phyloP scores from a whole-genome alignment of 768 basidiomycete species.

The Coprinellus micaceus region DNA sequence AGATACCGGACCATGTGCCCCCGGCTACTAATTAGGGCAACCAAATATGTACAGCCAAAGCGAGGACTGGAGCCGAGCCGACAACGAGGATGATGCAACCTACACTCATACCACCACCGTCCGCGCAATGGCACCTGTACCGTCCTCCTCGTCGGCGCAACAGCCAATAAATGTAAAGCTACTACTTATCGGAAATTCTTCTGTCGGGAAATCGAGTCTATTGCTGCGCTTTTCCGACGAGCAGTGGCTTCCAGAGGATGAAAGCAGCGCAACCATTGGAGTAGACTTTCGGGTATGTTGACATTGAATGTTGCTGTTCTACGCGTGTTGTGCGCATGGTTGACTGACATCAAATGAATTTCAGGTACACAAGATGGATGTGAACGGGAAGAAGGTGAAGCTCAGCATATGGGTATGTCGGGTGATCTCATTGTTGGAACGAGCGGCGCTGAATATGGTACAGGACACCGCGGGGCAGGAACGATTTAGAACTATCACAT shows the following conservation, averaged over 20 bases:
- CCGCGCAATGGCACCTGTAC: conserved; percentile 30
- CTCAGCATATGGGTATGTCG: conserved; percentile 92
- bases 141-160: conserved; percentile 17
- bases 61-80: neutral
- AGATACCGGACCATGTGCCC: neutral
- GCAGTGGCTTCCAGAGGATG: conserved; percentile 90
- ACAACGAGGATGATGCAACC: neutral
- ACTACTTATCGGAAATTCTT: conserved; percentile 81
- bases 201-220: conserved; percentile 90
- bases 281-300: conserved; percentile 77
- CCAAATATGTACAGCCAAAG: neutral
- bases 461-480: conserved; percentile 97
- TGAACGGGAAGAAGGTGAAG: conserved; percentile 82
- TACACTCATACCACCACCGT: neutral
- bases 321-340: neutral
- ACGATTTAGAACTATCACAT: conserved; percentile 92
- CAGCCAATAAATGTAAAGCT: conserved; percentile 74
- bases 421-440: neutral
- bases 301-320: too few species aligned
- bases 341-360: conserved; percentile 4
- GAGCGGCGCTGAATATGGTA: neutral
- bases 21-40: neutral
- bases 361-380: conserved; percentile 86
- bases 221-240: conserved; percentile 95
- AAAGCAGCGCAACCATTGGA: conserved; percentile 80